Percentiles rank a stretch among this genome's conserved stretches.
phyloP scores from a whole-genome alignment of 345 rosid genomes.

The Eutrema japonicum region DNA sequence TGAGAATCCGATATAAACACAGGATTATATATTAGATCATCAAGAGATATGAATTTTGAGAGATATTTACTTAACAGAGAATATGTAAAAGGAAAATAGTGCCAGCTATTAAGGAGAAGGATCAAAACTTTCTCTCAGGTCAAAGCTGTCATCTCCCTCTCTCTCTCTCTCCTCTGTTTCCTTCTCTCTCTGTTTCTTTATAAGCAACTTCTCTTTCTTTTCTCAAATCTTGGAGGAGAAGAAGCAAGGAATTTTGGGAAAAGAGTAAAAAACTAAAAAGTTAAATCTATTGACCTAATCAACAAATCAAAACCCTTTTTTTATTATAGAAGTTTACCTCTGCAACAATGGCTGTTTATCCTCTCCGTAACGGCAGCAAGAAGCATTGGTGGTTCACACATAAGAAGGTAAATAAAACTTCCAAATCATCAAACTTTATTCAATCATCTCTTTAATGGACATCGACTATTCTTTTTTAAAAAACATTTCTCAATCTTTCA shows the following conservation, averaged over 20 bases:
- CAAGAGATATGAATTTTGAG: slow-evolving; percentile 8
- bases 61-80: slow-evolving; percentile 49
- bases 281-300: slow-evolving; percentile 21
- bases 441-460: background rate
- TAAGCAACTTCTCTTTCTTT: slow-evolving; percentile 45
- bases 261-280: slow-evolving; percentile 16
- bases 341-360: slow-evolving; percentile 43
- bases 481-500: slow-evolving; percentile 17
- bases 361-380: slow-evolving; percentile 51
- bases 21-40: background rate
- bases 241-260: slow-evolving; percentile 39
- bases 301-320: background rate
- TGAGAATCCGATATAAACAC: slow-evolving; percentile 3
- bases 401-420: slow-evolving; percentile 57
- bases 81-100: slow-evolving; percentile 43
- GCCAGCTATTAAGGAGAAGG: slow-evolving; percentile 56
- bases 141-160: slow-evolving; percentile 71
- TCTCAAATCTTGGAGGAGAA: slow-evolving; percentile 40
- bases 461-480: background rate
- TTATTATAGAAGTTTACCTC: background rate
- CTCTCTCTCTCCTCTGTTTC: slow-evolving; percentile 16
- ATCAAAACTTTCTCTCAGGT: slow-evolving; percentile 73
- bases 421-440: slow-evolving; percentile 20
- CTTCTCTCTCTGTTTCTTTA: slow-evolving; percentile 38
- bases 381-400: slow-evolving; percentile 94